Evolutionary conservation across 2,329 filamentous ascomycete species (phyloP).

Genomic region (Mariannaea elegans): DNA sequence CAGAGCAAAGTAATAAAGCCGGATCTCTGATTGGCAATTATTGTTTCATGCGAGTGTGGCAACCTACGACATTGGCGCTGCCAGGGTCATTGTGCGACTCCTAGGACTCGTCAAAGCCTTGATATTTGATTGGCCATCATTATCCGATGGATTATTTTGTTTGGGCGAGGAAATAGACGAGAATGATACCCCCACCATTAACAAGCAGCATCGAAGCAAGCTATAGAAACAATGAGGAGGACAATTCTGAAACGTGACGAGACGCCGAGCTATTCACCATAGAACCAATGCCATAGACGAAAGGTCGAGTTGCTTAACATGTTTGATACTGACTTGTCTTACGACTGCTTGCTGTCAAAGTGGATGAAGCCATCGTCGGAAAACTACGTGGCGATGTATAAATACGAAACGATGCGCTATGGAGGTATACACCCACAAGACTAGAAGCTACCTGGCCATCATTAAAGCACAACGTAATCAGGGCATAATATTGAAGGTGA

Average conservation of each 20-base stretch:
- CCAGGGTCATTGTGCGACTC: conserved; percentile 18
- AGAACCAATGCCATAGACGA: conserved; percentile 13
- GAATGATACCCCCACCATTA: conserved; percentile 34
- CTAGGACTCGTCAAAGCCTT: conserved; percentile 17
- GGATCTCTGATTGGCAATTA: conserved; percentile 15
- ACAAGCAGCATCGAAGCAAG: conserved; percentile 18
- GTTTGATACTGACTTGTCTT: conserved; percentile 9
- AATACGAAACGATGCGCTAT: conserved; percentile 9
- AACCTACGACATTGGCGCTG: conserved; percentile 1
- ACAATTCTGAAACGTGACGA: conserved; percentile 27
- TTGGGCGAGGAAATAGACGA: conserved; percentile 29
- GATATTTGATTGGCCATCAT: conserved; percentile 32
- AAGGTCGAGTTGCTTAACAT: conserved; percentile 4
- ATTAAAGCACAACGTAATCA: neutral
- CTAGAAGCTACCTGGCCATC: conserved; percentile 5
- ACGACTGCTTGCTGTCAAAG: conserved; percentile 5
- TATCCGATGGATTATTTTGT: conserved; percentile 19
- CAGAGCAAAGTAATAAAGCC: conserved; percentile 35
- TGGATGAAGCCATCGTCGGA: conserved; percentile 5
- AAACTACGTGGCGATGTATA: conserved; percentile 22
- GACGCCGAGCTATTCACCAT: conserved; percentile 2
- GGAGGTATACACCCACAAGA: conserved; percentile 5
- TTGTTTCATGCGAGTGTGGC: neutral
- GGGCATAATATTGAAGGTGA: neutral
- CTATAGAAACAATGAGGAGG: conserved; percentile 13